Evolutionary conservation across 495 filamentous ascomycete species (phyloP), one percentile per base, ranked within the genome.

Genomic region (Penicillium maclennaniae): DNA sequence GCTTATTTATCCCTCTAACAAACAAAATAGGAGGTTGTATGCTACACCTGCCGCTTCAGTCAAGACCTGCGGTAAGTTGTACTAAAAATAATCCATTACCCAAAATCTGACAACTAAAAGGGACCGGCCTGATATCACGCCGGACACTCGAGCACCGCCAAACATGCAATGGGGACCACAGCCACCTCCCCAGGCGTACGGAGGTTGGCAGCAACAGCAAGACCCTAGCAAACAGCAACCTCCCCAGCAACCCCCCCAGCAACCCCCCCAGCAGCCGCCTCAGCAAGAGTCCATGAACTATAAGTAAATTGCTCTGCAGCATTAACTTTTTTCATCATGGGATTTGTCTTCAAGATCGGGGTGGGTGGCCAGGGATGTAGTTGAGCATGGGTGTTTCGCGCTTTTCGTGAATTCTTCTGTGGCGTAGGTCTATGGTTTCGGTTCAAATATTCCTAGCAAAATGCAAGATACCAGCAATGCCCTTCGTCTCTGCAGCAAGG

Each of bases 1-100:
- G 7, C 10, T 6, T 48, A 19, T 39, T 21, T 28, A 28, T 12
- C 12, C n/a, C n/a, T n/a, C 34, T 23, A 31, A 43, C 58, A 68
- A 61, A 75, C 3, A 26, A 39, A 49, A 31, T 47, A 79, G 70
- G 79, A 82, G 63, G 77, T 80, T 28, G 68, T 67, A 19, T 82
- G 79, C 58, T 67, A 73, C 54, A 79, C 76, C 49, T 82, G 79
- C 55, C 73, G 73, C 47, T 79, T 75, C 59, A 77, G 68, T 34
- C 79, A 81, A 56, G 79, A 80, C 49, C 54, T 81, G 26, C 69
- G 74, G 78, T 78, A 64, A 45, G 67, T 52, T n/a, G 12, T 17
- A 43, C 12, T 6, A n/a, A 21, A 19, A 15, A 25, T 34, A 25
- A 1, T 19, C 17, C 14, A 17, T 34, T 40, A 25, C n/a, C 12